A percentile compares a stretch with the other conserved stretches of the same genome.
Evolutionary conservation across 108 stramenopile species (phyloP).

Genomic region (Asterionellopsis glacialis): DNA sequence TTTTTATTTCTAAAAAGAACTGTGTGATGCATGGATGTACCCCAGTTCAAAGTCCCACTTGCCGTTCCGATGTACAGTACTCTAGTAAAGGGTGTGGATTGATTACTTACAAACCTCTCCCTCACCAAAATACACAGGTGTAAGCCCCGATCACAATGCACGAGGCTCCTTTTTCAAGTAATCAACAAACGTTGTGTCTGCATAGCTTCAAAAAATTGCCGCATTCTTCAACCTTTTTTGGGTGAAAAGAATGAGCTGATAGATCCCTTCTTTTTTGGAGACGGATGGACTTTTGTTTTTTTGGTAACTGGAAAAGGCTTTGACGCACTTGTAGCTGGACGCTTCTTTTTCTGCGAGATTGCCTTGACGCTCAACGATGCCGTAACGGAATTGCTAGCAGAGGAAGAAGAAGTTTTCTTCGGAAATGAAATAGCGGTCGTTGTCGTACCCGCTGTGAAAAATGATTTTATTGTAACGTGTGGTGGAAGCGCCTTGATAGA

Average conservation of each 20-base stretch:
- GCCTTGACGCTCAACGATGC: neutral
- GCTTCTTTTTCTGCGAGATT: neutral
- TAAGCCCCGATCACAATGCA: no score
- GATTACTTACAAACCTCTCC: no score
- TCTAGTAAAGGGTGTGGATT: no score
- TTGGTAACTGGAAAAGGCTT: neutral
- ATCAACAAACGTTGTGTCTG: no score
- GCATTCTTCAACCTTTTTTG: neutral
- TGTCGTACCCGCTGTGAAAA: conserved; percentile 15
- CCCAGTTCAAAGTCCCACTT: no score
- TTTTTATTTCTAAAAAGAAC: no score
- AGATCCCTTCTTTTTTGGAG: conserved; percentile 2
- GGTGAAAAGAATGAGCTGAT: conserved; percentile 16
- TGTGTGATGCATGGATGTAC: no score
- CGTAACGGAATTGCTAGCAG: neutral
- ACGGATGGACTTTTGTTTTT: neutral
- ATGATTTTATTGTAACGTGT: conserved; percentile 17
- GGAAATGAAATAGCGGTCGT: neutral
- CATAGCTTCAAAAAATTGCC: no score
- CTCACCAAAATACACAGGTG: no score
- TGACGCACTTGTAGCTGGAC: neutral
- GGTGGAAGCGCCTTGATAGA: conserved; percentile 29
- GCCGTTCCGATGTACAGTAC: no score
- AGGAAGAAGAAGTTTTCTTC: neutral
- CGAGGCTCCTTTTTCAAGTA: no score